A percentile compares a stretch with the other conserved stretches of the same genome.
These are phyloP conservation scores for Penicillium tannophilum DNA, from an alignment of 495 filamentous ascomycete genomes.

Conservation along the genomic window DNA sequence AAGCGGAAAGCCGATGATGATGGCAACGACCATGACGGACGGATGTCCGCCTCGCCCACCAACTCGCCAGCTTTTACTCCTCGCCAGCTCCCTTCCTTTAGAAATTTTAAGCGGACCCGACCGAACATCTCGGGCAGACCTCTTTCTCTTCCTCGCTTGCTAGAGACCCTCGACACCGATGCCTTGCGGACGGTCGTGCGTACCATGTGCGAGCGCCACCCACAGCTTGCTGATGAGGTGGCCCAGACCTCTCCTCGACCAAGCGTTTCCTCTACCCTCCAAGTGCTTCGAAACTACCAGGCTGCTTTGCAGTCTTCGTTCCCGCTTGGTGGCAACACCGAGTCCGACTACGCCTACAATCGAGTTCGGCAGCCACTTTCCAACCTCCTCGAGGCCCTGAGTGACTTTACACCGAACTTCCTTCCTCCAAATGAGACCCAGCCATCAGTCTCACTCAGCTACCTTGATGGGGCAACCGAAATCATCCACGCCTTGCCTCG, in stretches of 20 bases:
- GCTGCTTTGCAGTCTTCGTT: constrained; percentile 75
- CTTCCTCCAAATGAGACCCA: constrained; percentile 89
- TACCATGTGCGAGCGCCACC: constrained; percentile 86
- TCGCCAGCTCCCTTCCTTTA: constrained; percentile 65
- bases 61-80: constrained; percentile 73
- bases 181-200: constrained; percentile 81
- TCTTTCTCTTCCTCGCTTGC: constrained; percentile 75
- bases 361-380: constrained; percentile 80
- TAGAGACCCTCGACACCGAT: constrained; percentile 86
- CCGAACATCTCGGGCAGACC: constrained; percentile 76
- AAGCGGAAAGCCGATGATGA: constrained; percentile 93
- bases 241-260: constrained; percentile 83
- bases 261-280: constrained; percentile 74
- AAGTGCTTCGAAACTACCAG: constrained; percentile 81
- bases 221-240: constrained; percentile 73
- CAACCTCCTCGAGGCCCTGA: constrained; percentile 82
- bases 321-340: constrained; percentile 78
- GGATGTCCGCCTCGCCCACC: constrained; percentile 84
- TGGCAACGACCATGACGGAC: constrained; percentile 63
- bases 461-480: constrained; percentile 84
- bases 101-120: constrained; percentile 64
- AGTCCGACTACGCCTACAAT: constrained; percentile 93
- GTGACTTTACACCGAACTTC: constrained; percentile 93
- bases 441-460: constrained; percentile 74
- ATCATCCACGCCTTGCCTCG: constrained; percentile 86